phyloP scores from a whole-genome alignment of 306 rosid species.

The Trifolium repens region DNA sequence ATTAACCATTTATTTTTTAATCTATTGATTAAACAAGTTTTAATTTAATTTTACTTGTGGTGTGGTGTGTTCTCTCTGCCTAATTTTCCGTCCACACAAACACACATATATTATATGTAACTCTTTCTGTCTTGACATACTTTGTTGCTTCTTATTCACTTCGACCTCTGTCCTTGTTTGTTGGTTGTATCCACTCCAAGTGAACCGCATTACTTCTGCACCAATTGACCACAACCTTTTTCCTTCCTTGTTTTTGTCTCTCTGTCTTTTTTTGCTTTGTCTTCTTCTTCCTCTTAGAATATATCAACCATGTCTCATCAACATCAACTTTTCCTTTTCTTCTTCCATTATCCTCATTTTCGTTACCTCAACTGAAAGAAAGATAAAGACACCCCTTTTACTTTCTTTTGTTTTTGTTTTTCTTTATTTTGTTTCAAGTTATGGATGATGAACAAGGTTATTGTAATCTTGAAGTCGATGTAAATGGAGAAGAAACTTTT shows the following conservation, averaged over 20 bases:
- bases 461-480: slow-evolving; percentile 91
- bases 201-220: slow-evolving; percentile 43
- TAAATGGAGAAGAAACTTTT: slow-evolving; percentile 89
- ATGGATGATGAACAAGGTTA: slow-evolving; percentile 65
- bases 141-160: slow-evolving; percentile 54
- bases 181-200: slow-evolving; percentile 43
- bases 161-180: slow-evolving; percentile 54
- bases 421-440: slow-evolving; percentile 29
- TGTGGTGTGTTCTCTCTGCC: slow-evolving; percentile 31
- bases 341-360: slow-evolving; percentile 32
- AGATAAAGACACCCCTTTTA: neutral
- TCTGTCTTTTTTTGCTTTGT: slow-evolving; percentile 57
- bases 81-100: slow-evolving; percentile 30
- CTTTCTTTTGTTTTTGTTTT: slow-evolving; percentile 37
- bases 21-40: too few species aligned
- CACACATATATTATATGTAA: slow-evolving; percentile 49
- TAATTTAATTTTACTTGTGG: neutral
- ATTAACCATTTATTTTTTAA: too few species aligned
- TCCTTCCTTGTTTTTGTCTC: slow-evolving; percentile 39
- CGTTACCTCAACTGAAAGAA: slow-evolving; percentile 27
- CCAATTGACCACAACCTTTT: slow-evolving; percentile 54
- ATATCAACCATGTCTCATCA: neutral
- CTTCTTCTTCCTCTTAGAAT: slow-evolving; percentile 64
- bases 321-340: slow-evolving; percentile 32
- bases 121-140: slow-evolving; percentile 58